These are phyloP conservation scores for Eremothecium coryli DNA, from an alignment of 1,139 yeast species.

Conservation along the genomic window DNA sequence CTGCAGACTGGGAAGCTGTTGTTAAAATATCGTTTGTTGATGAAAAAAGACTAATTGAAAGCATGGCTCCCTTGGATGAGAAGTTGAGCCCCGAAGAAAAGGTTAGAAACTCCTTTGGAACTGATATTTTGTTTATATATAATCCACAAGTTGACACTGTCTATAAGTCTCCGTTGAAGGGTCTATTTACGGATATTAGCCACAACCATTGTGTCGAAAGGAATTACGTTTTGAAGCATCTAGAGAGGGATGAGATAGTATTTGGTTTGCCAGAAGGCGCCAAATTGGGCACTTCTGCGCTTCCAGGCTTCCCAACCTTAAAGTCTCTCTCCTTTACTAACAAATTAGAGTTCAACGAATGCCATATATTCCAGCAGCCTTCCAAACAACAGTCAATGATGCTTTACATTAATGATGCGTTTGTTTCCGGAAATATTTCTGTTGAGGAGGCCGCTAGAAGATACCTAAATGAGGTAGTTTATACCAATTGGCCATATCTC, in stretches of 20 bases:
- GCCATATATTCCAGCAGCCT: constrained; percentile 76
- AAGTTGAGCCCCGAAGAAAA: constrained; percentile 61
- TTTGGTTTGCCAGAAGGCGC: constrained; percentile 65
- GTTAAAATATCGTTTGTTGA: constrained; percentile 93
- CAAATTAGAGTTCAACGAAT: constrained; percentile 49
- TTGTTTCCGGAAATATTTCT: constrained; percentile 36
- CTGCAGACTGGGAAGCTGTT: constrained; percentile 97
- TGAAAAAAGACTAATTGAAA: constrained; percentile 59
- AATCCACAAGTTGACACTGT: constrained; percentile 68
- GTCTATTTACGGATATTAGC: constrained; percentile 66
- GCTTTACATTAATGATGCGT: constrained; percentile 48
- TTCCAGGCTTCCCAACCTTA: constrained; percentile 89
- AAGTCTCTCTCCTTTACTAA: constrained; percentile 55
- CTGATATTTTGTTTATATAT: constrained; percentile 54
- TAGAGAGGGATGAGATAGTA: constrained; percentile 38
- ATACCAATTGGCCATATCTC: constrained; percentile 82
- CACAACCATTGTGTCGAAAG: constrained; percentile 69
- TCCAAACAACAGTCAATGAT: constrained; percentile 77
- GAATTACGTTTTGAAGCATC: constrained; percentile 42
- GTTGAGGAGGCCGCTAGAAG: constrained; percentile 49
- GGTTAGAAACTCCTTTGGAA: constrained; percentile 65
- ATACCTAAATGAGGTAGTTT: constrained; percentile 52
- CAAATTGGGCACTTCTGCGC: constrained; percentile 52
- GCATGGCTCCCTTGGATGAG: constrained; percentile 56
- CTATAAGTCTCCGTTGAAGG: constrained; percentile 72